Evolutionary conservation across 1,284 basidiomycete species (phyloP).

Genomic region (Lignosus rhinocerotis): DNA sequence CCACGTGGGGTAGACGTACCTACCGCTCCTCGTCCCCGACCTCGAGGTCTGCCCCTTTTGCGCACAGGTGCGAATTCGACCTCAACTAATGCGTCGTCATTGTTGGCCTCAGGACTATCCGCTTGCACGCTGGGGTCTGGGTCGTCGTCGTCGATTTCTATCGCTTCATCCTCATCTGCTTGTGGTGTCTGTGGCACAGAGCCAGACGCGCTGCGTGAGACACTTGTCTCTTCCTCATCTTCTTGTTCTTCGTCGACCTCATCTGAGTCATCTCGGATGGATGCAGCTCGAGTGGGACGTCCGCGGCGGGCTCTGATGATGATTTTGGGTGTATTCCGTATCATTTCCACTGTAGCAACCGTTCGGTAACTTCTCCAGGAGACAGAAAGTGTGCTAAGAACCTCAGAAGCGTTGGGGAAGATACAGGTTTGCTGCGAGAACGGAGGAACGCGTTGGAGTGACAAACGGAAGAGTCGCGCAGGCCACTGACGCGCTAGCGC

Average conservation of each 20-base stretch:
- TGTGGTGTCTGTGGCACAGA: conserved; percentile 16
- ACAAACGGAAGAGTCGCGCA: neutral
- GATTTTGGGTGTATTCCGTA: conserved; percentile 27
- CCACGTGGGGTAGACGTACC: conserved; percentile 28
- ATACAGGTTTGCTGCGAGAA: neutral
- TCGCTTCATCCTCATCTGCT: conserved; percentile 22
- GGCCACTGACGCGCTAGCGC: conserved; percentile 8
- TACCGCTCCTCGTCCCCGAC: conserved; percentile 30
- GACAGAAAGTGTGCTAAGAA: neutral
- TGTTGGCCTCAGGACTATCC: conserved; percentile 13
- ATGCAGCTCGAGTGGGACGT: conserved; percentile 18
- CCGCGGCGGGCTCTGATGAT: conserved; percentile 32
- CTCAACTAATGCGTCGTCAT: conserved; percentile 21
- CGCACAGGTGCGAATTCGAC: conserved; percentile 23
- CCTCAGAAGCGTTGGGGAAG: neutral
- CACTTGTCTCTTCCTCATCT: conserved; percentile 14
- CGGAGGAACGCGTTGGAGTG: neutral
- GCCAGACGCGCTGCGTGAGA: conserved; percentile 5
- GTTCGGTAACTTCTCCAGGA: neutral
- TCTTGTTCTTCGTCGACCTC: conserved; percentile 23
- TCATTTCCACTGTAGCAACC: neutral
- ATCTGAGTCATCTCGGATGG: conserved; percentile 18
- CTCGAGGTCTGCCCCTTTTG: conserved; percentile 31
- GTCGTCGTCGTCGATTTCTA: conserved; percentile 21
- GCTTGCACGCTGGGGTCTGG: conserved; percentile 13